These are phyloP conservation scores for Psilocybe sp. DNA, from an alignment of 768 basidiomycete species.

Conservation along the genomic window DNA sequence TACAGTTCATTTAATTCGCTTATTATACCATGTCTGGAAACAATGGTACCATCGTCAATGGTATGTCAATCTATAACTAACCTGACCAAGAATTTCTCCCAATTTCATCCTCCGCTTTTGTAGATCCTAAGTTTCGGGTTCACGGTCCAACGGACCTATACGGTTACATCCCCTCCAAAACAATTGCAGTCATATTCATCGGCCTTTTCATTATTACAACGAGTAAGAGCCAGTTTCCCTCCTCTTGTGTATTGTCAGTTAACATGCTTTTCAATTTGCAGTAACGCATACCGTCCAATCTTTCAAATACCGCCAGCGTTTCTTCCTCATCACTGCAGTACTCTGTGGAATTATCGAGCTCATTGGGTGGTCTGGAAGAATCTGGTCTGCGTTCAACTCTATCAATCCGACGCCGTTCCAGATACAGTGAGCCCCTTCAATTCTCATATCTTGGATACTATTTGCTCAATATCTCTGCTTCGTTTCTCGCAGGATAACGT, in stretches of 20 bases:
- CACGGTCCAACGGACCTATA: conserved; percentile 18
- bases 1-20: too few species aligned
- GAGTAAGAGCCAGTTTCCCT: conserved; percentile 18
- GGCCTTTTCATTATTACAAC: conserved; percentile 37
- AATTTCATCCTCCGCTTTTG: too few species aligned
- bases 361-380: conserved; percentile 20
- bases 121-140: too few species aligned
- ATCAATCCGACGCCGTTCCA: conserved; percentile 13
- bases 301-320: conserved; percentile 17
- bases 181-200: conserved; percentile 35
- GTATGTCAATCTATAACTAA: too few species aligned
- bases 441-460: not conserved
- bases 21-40: too few species aligned
- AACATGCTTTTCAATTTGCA: not conserved
- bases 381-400: conserved; percentile 21
- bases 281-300: conserved; percentile 18
- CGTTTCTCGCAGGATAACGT: conserved; percentile 36
- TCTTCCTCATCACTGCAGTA: conserved; percentile 19
- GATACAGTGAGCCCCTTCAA: conserved; percentile 7
- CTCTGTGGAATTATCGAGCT: conserved; percentile 23
- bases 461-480: not conserved
- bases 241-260: not conserved
- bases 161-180: conserved; percentile 37
- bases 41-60: too few species aligned
- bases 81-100: too few species aligned